Evolutionary conservation across 2,329 filamentous ascomycete species (phyloP).

Genomic region (Verticillium klebahnii): DNA sequence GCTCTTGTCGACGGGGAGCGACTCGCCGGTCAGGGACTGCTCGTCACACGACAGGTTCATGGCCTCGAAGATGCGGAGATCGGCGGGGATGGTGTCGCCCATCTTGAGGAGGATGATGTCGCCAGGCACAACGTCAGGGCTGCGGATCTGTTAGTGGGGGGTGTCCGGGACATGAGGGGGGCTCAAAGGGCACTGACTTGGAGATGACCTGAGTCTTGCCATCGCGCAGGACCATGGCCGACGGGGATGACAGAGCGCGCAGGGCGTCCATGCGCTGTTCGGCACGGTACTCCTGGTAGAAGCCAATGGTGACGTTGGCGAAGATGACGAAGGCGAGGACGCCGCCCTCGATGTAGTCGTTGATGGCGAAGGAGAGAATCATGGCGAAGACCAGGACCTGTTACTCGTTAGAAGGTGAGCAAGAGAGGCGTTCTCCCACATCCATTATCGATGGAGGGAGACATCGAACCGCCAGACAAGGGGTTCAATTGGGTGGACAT

Average conservation of each 20-base stretch:
- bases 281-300: constrained; percentile 59
- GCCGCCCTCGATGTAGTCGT: constrained; percentile 63
- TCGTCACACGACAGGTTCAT: constrained; percentile 81
- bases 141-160: constrained; percentile 18
- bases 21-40: constrained; percentile 72
- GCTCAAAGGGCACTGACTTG: constrained; percentile 38
- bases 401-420: background rate
- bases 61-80: constrained; percentile 63
- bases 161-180: background rate
- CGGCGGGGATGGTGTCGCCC: constrained; percentile 71
- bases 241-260: constrained; percentile 57
- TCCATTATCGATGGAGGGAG: too few relatives aligned
- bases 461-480: too few relatives aligned
- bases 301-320: constrained; percentile 66
- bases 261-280: constrained; percentile 65
- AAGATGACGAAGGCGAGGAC: constrained; percentile 64
- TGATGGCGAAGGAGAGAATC: constrained; percentile 63
- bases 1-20: constrained; percentile 65
- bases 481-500: constrained; percentile 20
- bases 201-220: constrained; percentile 53
- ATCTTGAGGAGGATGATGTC: constrained; percentile 65
- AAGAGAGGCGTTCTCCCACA: background rate
- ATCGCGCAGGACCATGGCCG: constrained; percentile 56
- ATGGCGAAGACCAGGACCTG: constrained; percentile 75
- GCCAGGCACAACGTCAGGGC: constrained; percentile 63